These are phyloP conservation scores for Phycomyces nitens DNA, from an alignment of 192 early-diverging fungal species.

Conservation along the genomic window DNA sequence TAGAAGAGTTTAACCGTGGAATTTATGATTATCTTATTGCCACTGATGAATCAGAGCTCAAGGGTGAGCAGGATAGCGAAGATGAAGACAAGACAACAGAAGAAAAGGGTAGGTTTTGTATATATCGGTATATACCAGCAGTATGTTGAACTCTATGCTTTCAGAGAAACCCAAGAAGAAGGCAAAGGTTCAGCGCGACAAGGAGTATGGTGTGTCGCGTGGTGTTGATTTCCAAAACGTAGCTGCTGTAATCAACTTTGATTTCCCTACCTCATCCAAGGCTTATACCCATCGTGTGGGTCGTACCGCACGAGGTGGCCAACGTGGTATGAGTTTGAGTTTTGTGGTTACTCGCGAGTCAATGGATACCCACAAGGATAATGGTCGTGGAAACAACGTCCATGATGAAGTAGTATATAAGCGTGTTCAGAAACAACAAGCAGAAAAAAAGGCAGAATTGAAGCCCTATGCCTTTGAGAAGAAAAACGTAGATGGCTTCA, in stretches of 20 bases:
- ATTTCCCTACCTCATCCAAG: constrained; percentile 81
- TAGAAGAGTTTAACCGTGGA: constrained; percentile 96
- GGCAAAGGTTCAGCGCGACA: constrained; percentile 57
- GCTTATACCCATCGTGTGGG: constrained; percentile 94
- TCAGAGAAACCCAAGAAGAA: constrained; percentile 39
- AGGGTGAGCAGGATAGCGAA: constrained; percentile 60
- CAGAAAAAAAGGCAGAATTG: constrained; percentile 46
- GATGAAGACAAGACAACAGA: constrained; percentile 49
- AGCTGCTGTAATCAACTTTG: constrained; percentile 94
- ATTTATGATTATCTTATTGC: constrained; percentile 95
- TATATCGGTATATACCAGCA: constrained; percentile 2
- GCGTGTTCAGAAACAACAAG: constrained; percentile 72
- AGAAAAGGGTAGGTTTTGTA: constrained; percentile 2
- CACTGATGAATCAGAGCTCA: constrained; percentile 82
- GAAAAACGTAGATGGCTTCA: constrained; percentile 85
- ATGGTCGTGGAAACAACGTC: constrained; percentile 29
- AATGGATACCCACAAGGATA: constrained; percentile 25
- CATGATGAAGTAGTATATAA: constrained; percentile 69
- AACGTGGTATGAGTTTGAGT: constrained; percentile 83
- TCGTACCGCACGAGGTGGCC: constrained; percentile 89
- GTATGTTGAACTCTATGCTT: not conserved
- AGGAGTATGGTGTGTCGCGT: constrained; percentile 93
- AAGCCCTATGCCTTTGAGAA: constrained; percentile 85
- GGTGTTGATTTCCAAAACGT: constrained; percentile 96
- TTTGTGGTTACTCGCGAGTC: constrained; percentile 68